Base-by-base conservation (phyloP, 2,329 filamentous ascomycete genomes). In the Apiospora malaysiana region DNA sequence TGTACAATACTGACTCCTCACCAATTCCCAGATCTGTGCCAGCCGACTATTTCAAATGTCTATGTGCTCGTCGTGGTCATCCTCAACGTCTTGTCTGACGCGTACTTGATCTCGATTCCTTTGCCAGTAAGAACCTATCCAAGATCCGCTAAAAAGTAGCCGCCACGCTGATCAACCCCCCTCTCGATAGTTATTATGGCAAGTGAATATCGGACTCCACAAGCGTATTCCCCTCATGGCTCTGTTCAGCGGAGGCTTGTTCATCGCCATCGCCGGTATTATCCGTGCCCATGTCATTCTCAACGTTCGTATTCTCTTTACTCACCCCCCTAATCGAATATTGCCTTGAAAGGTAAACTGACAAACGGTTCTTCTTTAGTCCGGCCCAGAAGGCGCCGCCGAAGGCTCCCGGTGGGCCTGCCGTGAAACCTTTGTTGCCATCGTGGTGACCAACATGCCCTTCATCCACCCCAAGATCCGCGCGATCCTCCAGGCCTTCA, bases 161-260 rank as follows among this genome's bases (percentile, higher is more conserved):
- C 56, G 40, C 0, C 10, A 1, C 21, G 5, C 56, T 63, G 40
- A 63, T 7, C 16, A n/a, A n/a, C n/a, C n/a, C 56, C 21, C n/a
- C 8, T 27, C 32, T 12, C 25, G 12, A 18, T 40, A 84, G 82
- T 80, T 86, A 74, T 78, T 87, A 8, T 85, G 84, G 78, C 81
- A 79, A 73, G 83, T 84, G 0, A 82, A 83, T 42, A 81, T 87
- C 23, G 78, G 77, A n/a, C 75, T 79, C 69, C 66, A 70, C 14
- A 69, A 71, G 40, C 87, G 87, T 72, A 67, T 83, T 12, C 78
- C 82, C 59, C 79, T 87, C 45, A 78, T 85, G 40, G 68, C 82
- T 21, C 79, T 87, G 59, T 87, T 87, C 75, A 82, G 82, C 69
- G 85, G 85, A 25, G 85, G 83, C 7, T 73, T 85, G 32, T 86